Conservation (phyloP, 306 rosid genomes). For the Quercus mongolica region DNA sequence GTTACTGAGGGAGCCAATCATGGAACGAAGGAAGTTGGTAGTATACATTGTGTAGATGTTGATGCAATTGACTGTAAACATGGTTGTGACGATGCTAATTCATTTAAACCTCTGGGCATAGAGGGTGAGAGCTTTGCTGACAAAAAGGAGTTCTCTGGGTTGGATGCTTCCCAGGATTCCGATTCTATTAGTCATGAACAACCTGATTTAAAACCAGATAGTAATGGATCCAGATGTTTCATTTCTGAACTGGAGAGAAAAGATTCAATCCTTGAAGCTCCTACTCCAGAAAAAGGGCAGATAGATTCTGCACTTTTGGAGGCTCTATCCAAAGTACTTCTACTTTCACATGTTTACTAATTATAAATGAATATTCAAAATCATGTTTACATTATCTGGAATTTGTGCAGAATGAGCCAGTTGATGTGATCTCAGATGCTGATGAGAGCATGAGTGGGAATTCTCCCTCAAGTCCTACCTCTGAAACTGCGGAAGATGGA, state of each 20-base stretch:
- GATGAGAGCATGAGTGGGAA: conserved; percentile 46
- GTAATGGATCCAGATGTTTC: conserved; percentile 13
- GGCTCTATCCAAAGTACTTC: conserved; percentile 52
- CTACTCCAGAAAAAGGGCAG: conserved; percentile 34
- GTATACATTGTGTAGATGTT: conserved; percentile 35
- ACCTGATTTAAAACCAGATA: conserved; percentile 20
- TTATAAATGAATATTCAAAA: not conserved
- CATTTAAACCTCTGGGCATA: conserved; percentile 21
- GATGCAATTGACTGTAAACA: conserved; percentile 33
- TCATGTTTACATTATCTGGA: not conserved
- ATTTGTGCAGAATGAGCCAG: conserved; percentile 49
- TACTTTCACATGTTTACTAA: conserved; percentile 18
- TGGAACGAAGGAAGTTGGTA: conserved; percentile 29
- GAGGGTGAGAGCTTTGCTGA: conserved; percentile 27
- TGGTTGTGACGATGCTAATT: conserved; percentile 33
- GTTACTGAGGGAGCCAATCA: conserved; percentile 36
- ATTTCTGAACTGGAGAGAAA: conserved; percentile 27
- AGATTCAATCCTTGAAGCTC: conserved; percentile 24
- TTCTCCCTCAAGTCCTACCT: conserved; percentile 54
- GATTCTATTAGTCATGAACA: conserved; percentile 30
- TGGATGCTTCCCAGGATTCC: conserved; percentile 25
- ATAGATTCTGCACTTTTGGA: conserved; percentile 40
- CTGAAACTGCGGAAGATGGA: conserved; percentile 50
- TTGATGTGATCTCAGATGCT: conserved; percentile 50
- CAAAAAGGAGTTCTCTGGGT: conserved; percentile 26